These are phyloP conservation scores for Citrullus colocynthis DNA, from an alignment of 306 rosid species.

Conservation along the genomic window DNA sequence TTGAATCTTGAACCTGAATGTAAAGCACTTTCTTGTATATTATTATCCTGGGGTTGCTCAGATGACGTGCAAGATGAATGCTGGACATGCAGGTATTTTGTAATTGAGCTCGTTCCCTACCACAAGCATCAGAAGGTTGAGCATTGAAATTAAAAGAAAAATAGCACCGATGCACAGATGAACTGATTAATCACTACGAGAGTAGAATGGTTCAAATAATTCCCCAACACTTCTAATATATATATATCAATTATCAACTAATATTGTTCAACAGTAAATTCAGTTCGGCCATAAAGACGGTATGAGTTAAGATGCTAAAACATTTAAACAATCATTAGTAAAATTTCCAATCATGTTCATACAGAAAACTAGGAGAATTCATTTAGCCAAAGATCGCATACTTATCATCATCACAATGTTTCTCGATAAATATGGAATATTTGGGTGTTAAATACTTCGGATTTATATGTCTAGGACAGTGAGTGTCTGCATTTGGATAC, in stretches of 20 bases:
- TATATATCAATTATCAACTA: neutral
- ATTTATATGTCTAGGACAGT: no score
- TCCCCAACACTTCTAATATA: neutral
- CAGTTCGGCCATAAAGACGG: neutral
- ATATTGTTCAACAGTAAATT: neutral
- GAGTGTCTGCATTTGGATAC: no score
- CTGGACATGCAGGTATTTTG: conserved; percentile 56
- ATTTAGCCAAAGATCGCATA: neutral
- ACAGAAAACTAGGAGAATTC: neutral
- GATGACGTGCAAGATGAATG: conserved; percentile 23
- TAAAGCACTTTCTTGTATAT: conserved; percentile 36
- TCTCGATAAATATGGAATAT: neutral
- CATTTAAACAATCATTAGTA: neutral
- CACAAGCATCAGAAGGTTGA: conserved; percentile 14
- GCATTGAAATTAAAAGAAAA: neutral
- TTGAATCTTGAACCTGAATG: conserved; percentile 43
- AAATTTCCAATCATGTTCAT: neutral
- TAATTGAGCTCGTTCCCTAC: conserved; percentile 77
- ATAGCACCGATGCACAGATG: neutral
- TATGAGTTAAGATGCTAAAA: neutral
- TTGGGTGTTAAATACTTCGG: no score
- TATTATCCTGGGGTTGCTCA: conserved; percentile 25
- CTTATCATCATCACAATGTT: neutral
- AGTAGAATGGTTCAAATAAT: neutral
- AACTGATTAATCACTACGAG: neutral